phyloP scores from a whole-genome alignment of 306 rosid species.

The Vicia sativa region DNA sequence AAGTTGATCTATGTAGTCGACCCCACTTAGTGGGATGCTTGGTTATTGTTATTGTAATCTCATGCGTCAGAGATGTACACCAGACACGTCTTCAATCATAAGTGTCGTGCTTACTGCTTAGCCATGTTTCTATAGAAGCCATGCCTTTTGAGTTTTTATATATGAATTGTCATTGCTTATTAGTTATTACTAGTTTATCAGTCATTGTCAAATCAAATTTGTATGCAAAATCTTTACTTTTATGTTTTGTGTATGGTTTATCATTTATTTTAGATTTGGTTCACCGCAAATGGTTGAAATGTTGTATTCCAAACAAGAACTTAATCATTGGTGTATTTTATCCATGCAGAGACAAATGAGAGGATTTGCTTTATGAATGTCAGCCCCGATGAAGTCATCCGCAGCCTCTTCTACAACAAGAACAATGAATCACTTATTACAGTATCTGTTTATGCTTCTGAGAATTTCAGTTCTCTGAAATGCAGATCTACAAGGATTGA shows the following conservation, averaged over 20 bases:
- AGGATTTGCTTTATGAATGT: constrained; percentile 89
- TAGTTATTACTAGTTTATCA: background rate
- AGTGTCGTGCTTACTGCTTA: background rate
- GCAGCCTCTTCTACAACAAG: constrained; percentile 89
- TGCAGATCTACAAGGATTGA: constrained; percentile 92
- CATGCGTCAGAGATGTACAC: background rate
- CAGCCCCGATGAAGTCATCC: constrained; percentile 85
- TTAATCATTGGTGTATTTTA: constrained; percentile 4
- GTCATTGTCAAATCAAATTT: constrained; percentile 5
- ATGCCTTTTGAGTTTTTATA: background rate
- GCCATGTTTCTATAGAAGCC: background rate
- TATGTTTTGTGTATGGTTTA: background rate
- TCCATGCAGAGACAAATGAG: constrained; percentile 72
- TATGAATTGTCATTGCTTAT: background rate
- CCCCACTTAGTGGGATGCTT: too few relatives aligned
- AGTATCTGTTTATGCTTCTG: constrained; percentile 92
- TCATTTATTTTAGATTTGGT: background rate
- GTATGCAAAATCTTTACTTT: background rate
- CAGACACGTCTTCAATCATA: background rate
- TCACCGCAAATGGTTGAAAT: background rate
- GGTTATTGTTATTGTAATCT: too few relatives aligned
- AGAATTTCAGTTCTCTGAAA: constrained; percentile 90
- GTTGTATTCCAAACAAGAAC: background rate
- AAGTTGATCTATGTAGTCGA: too few relatives aligned
- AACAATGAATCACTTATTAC: constrained; percentile 93